Base-by-base conservation (phyloP, 202 grass and related monocot species). In the Setaria italica region DNA sequence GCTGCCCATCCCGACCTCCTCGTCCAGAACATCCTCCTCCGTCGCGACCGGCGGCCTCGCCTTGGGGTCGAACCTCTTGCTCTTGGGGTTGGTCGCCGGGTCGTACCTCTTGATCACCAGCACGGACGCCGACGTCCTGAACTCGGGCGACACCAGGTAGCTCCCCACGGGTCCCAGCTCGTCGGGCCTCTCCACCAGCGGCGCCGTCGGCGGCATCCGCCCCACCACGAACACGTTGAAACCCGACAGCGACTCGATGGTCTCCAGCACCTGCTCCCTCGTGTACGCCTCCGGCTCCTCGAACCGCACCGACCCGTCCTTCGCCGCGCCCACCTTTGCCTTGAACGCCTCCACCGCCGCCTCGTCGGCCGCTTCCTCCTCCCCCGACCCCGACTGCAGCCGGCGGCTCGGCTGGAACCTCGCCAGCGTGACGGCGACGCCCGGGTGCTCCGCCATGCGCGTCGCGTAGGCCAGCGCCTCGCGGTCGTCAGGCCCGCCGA, bases 401-500 rank as follows among this genome's bases (percentile, higher is more conserved):
- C 39, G 39, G 39, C 55, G 62, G 46, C 34, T 80, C 0, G 76
- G 70, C 54, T 5, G 56, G 80, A 95, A 93, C 21, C 89, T 88
- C 1, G 64, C 79, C 15, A 97, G 60, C 2, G 77, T 95, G 11
- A 95, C 80, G 12, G 68, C 63, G 49, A 97, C 87, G 2, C 95
- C 92, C 0, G 95, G 95, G 62, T 97, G 92, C 79, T 97, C 92
- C 0, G 90, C 69, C 95, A 97, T 92, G 67, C 92, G 89, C 15
- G 73, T 82, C 15, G 88, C 92, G 76, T 95, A 95, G 0, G 92
- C 92, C 16, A 97, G 90, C 29, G 89, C 92, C 83, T 97, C 95
- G 3, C 89, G 89, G 82, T 97, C 95, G 76, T 97, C 95, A 0
- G 84, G 6, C 6, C 95, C 95, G 35, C 95, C 95, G 43, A 97